A percentile compares a stretch with the other conserved stretches of the same genome.
These are phyloP conservation scores for Leishmania tropica DNA, from an alignment of 208 protist genomes.

Conservation along the genomic window DNA sequence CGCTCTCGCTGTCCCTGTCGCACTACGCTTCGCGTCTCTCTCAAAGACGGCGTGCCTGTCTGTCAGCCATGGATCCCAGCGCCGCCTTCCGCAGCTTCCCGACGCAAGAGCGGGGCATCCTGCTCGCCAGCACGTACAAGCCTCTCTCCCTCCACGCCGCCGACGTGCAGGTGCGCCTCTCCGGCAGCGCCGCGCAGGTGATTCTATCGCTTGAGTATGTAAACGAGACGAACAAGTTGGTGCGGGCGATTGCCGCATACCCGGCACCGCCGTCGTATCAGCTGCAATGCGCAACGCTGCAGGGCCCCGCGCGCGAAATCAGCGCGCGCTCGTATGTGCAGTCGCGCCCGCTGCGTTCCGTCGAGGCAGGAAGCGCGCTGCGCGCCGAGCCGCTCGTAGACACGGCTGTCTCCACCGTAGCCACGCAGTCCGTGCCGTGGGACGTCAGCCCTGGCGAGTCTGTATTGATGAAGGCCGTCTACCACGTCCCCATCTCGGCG, in stretches of 20 bases:
- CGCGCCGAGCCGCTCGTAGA: conserved; percentile 26
- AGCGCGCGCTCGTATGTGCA: conserved; percentile 13
- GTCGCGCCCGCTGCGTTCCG: conserved; percentile 8
- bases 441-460: conserved; percentile 46
- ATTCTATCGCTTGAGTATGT: conserved; percentile 62
- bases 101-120: conserved; percentile 43
- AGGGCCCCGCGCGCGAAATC: conserved; percentile 11
- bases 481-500: conserved; percentile 48
- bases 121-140: conserved; percentile 46
- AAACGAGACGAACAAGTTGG: conserved; percentile 66
- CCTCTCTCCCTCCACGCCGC: conserved; percentile 67
- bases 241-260: conserved; percentile 56
- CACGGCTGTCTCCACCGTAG: conserved; percentile 35
- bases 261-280: conserved; percentile 61
- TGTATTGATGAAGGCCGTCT: conserved; percentile 50
- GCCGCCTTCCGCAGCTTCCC: conserved; percentile 54
- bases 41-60: conserved; percentile 2
- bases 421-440: conserved; percentile 69
- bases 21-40: neutral
- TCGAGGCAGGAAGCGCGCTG: conserved; percentile 22
- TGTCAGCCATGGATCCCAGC: conserved; percentile 6
- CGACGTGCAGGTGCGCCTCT: conserved; percentile 46
- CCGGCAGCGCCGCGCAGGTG: conserved; percentile 62
- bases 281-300: conserved; percentile 38
- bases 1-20: too few species aligned